Base-by-base conservation (phyloP, 2,329 filamentous ascomycete species). In the Paraphaeosphaeria minitans region DNA sequence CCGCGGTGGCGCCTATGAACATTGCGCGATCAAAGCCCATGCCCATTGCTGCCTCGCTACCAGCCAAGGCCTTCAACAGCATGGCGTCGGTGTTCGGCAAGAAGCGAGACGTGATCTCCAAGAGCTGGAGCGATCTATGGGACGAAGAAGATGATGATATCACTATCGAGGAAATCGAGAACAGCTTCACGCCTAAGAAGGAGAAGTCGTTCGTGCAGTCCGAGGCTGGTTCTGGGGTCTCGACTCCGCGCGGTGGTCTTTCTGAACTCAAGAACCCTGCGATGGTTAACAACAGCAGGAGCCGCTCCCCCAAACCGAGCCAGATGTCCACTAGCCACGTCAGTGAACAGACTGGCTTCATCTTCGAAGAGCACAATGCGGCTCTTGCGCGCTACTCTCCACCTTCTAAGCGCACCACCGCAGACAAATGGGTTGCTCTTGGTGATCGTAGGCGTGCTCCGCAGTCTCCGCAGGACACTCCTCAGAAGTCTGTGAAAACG, bases 71-170 rank as follows among this genome's bases (percentile, higher is more conserved):
- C 62, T 81, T 89, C 66, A 82, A 86, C 55, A 88, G 91, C 61
- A 89, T 94, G 83, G 88, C 91, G 4, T 86, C 89, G 72, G 86
- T 94, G 52, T 94, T 96, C 74, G 91, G 91, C 53, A 88, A 88
- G 71, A 87, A 90, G 74, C 85, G 87, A 62, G 90, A 94, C 47
- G 82, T 85, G 49, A 91, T 96, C 49, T 97, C 95, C 57, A 98
- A 98, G 89, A 98, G 95, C 82, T 99, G 95, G 95, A 97, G 93
- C 72, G 95, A 99, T 76, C 87, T 98, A 77, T 97, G 93, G 89
- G 94, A 98, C 59, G 94, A 98, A 76, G 94, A 98, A 75, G 94
- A 98, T 55, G 93, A 95, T 71, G 88, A 90, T 53, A 87, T 71
- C 52, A 72, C 70, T 55, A 62, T 75, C 19, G 72, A 90, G 62